Conservation (phyloP, 441 rosid species). For the Brassica balearica region DNA sequence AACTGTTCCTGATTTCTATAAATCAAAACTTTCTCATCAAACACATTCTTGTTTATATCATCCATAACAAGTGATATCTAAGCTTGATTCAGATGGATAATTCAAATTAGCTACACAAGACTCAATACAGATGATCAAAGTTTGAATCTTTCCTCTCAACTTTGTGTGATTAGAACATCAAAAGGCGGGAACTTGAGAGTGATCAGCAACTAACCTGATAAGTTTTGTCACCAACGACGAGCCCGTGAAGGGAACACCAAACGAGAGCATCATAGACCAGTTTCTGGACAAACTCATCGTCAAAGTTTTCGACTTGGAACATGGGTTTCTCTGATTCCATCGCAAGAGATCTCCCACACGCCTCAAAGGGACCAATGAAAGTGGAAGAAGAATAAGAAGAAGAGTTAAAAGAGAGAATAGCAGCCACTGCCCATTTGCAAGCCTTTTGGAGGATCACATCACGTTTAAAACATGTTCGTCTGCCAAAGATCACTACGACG, state of each 20-base stretch:
- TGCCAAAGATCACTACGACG: slow-evolving; percentile 20
- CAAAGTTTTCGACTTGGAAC: slow-evolving; percentile 57
- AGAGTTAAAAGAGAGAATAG: slow-evolving; percentile 48
- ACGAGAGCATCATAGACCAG: slow-evolving; percentile 92
- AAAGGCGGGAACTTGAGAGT: slow-evolving; percentile 19
- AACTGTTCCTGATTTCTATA: slow-evolving; percentile 82
- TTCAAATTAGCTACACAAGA: no score
- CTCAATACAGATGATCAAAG: no score
- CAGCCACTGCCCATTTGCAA: slow-evolving; percentile 59
- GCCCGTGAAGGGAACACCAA: slow-evolving; percentile 96
- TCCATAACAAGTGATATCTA: slow-evolving; percentile 15
- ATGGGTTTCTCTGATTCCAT: slow-evolving; percentile 60
- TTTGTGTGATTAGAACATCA: background rate
- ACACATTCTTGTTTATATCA: background rate
- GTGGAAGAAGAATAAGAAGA: slow-evolving; percentile 10
- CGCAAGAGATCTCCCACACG: slow-evolving; percentile 46
- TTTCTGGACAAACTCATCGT: slow-evolving; percentile 66
- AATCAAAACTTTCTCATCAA: slow-evolving; percentile 19
- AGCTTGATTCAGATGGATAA: background rate
- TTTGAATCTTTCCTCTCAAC: no score
- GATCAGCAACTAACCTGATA: slow-evolving; percentile 54
- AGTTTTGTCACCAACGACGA: slow-evolving; percentile 84
- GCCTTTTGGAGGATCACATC: slow-evolving; percentile 20
- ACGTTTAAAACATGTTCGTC: slow-evolving; percentile 11
- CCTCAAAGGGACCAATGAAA: slow-evolving; percentile 45